Evolutionary conservation across 495 filamentous ascomycete genomes (phyloP).

Genomic region (Aspergillus homomorphus): DNA sequence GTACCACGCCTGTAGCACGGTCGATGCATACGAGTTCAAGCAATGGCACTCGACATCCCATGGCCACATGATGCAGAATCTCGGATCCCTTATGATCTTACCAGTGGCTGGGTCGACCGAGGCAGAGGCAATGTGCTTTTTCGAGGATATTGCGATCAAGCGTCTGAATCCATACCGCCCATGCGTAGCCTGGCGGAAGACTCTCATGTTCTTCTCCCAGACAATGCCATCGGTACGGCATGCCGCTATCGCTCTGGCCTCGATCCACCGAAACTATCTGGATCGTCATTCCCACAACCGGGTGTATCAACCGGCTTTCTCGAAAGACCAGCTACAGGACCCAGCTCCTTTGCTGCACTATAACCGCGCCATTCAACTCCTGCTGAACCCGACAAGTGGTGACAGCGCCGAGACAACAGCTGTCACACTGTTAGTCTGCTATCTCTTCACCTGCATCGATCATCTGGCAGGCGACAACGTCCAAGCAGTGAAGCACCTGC

Average conservation of each 20-base stretch:
- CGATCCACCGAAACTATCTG: slow-evolving; percentile 24
- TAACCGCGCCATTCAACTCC: slow-evolving; percentile 11
- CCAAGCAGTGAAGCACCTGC: slow-evolving; percentile 12
- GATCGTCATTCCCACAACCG: slow-evolving; percentile 1
- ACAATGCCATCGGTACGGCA: slow-evolving; percentile 31
- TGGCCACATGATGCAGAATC: slow-evolving; percentile 7
- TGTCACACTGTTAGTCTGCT: slow-evolving; percentile 10
- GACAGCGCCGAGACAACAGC: slow-evolving; percentile 10
- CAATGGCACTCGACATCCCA: not conserved
- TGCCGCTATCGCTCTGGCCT: slow-evolving; percentile 30
- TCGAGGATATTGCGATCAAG: slow-evolving; percentile 27
- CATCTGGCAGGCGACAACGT: slow-evolving; percentile 12
- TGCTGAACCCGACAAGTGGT: slow-evolving; percentile 3
- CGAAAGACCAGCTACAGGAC: slow-evolving; percentile 7
- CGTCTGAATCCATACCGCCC: slow-evolving; percentile 30
- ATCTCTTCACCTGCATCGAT: slow-evolving; percentile 14
- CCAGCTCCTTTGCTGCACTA: slow-evolving; percentile 12
- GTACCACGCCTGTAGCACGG: not conserved
- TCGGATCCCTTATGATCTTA: slow-evolving; percentile 10
- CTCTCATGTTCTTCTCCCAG: slow-evolving; percentile 31
- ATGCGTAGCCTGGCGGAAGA: slow-evolving; percentile 26
- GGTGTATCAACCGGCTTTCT: slow-evolving; percentile 8
- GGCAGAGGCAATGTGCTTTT: slow-evolving; percentile 28
- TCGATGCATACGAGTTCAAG: not conserved
- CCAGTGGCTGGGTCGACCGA: slow-evolving; percentile 17